Conservation (phyloP, 169 alveolate genomes). For the Cryptosporidium andersoni region DNA sequence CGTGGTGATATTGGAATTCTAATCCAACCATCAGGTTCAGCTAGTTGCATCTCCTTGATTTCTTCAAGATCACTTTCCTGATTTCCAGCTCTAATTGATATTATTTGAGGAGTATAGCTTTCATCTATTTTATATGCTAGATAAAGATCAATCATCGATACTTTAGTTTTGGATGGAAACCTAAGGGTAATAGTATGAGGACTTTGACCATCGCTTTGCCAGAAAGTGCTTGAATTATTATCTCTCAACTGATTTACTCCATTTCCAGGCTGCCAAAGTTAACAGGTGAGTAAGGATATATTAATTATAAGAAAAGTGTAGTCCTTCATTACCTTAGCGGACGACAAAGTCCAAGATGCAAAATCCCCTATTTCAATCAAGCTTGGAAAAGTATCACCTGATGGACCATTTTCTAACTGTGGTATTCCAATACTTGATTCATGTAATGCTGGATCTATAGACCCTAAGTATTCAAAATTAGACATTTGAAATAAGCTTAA, state of each 20-base stretch:
- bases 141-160: constrained; percentile 81
- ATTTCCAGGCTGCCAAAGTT: constrained; percentile 47
- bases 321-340: constrained; percentile 41
- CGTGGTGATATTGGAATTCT: constrained; percentile 72
- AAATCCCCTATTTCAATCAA: constrained; percentile 57
- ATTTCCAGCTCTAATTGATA: constrained; percentile 82
- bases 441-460: constrained; percentile 33
- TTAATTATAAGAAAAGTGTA: not conserved
- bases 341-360: constrained; percentile 70
- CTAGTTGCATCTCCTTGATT: constrained; percentile 59
- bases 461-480: not conserved
- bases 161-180: constrained; percentile 79
- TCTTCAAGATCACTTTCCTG: constrained; percentile 76
- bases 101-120: constrained; percentile 84
- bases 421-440: constrained; percentile 54
- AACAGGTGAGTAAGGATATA: not conserved
- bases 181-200: constrained; percentile 85
- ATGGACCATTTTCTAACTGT: constrained; percentile 9
- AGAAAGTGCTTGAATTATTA: constrained; percentile 82
- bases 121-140: constrained; percentile 83
- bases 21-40: constrained; percentile 71
- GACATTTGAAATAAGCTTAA: not conserved
- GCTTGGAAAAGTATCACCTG: constrained; percentile 19
- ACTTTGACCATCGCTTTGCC: constrained; percentile 86
- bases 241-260: constrained; percentile 84